Percentiles rank a stretch among this genome's conserved stretches.
phyloP scores from a whole-genome alignment of 2,329 filamentous ascomycete species.

The Cladosporium cucumerinum region DNA sequence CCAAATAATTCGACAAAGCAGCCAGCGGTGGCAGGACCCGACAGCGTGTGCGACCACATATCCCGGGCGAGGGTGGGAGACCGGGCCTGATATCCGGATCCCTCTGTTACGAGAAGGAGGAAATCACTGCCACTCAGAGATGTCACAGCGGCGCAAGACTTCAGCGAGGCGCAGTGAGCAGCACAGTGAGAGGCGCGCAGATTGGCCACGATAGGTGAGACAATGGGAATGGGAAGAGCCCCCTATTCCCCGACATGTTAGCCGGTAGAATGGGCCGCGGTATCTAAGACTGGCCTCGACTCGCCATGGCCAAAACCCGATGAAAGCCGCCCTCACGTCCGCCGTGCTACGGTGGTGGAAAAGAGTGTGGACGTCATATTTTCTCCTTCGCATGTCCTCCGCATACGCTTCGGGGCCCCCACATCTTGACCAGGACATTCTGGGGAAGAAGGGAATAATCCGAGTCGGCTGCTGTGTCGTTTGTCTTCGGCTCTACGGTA shows the following conservation, averaged over 20 bases:
- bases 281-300: not conserved
- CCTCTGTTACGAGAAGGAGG: not conserved
- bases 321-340: not conserved
- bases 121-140: not conserved
- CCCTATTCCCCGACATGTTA: not conserved
- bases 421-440: not conserved
- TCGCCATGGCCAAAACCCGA: not conserved
- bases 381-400: not conserved
- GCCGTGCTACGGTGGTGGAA: not conserved
- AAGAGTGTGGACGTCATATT: not conserved
- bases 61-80: not conserved
- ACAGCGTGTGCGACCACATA: not conserved
- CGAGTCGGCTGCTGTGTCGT: not conserved
- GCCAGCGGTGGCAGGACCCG: not conserved
- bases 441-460: not conserved
- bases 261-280: not conserved
- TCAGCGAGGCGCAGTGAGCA: not conserved
- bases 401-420: not conserved
- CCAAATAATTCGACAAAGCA: not conserved
- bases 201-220: not conserved
- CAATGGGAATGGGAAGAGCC: not conserved
- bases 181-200: not conserved
- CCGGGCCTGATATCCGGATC: not conserved
- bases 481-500: constrained; percentile 10
- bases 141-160: not conserved